Evolutionary conservation across 805 yeast species (phyloP).

Genomic region (Lipomyces japonicus): DNA sequence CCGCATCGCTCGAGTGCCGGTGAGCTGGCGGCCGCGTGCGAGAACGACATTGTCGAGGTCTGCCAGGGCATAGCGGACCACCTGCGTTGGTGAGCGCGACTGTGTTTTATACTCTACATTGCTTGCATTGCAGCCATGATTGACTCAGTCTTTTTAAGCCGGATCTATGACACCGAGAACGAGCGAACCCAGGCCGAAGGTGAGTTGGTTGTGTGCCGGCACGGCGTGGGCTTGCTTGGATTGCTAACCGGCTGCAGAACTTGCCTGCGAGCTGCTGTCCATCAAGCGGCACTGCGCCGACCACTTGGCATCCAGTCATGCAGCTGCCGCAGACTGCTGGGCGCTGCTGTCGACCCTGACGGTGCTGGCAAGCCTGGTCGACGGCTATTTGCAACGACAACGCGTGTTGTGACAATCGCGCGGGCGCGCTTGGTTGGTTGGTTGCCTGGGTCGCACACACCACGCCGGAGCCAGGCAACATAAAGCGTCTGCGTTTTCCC

Average conservation of each 20-base stretch:
- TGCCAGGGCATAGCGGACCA: background rate
- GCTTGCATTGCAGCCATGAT: background rate
- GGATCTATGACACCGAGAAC: background rate
- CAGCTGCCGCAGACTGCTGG: too few relatives aligned
- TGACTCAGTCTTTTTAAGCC: background rate
- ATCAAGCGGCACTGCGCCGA: too few relatives aligned
- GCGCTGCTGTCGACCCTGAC: too few relatives aligned
- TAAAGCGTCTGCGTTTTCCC: background rate
- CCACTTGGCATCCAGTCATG: too few relatives aligned
- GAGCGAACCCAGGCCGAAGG: background rate
- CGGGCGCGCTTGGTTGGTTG: too few relatives aligned
- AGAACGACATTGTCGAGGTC: too few relatives aligned
- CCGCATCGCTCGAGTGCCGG: too few relatives aligned
- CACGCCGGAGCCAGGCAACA: slow-evolving; percentile 1
- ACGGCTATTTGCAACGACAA: too few relatives aligned
- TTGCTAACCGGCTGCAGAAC: background rate
- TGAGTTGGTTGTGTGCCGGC: background rate
- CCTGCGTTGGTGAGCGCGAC: background rate
- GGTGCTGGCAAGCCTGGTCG: too few relatives aligned
- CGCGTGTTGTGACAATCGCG: too few relatives aligned
- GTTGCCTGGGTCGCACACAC: slow-evolving; percentile 1
- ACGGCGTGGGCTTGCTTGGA: background rate
- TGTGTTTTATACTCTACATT: background rate
- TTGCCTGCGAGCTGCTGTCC: background rate
- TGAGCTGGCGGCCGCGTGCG: too few relatives aligned